A percentile compares a stretch with the other conserved stretches of the same genome.
Evolutionary conservation across 2,329 filamentous ascomycete species (phyloP).

Genomic region (Beauveria pseudobassiana): DNA sequence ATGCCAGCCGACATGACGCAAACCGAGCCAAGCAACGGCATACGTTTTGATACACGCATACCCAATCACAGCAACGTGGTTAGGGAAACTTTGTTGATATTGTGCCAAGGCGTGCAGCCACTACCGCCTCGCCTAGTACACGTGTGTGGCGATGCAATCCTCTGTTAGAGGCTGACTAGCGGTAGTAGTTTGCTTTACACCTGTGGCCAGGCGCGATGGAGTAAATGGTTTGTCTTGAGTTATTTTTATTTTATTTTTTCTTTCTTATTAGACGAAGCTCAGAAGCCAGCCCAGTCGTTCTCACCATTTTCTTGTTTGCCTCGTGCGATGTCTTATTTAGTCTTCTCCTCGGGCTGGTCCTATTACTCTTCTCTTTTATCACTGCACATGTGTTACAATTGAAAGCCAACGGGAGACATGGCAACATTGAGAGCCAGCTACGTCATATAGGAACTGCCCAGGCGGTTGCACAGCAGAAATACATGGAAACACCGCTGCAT

Average conservation of each 20-base stretch:
- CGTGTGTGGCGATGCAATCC: background rate
- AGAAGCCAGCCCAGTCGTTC: conserved; percentile 2
- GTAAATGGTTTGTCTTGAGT: background rate
- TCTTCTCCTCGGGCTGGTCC: background rate
- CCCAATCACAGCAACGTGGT: background rate
- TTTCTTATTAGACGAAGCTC: background rate
- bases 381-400: conserved; percentile 1
- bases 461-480: background rate
- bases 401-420: background rate
- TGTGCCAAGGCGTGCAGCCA: background rate
- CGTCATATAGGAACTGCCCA: background rate
- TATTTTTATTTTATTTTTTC: background rate
- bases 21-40: background rate
- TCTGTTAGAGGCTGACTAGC: background rate
- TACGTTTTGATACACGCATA: conserved; percentile 5
- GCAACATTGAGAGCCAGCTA: background rate
- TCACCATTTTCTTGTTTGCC: background rate
- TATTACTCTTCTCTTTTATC: background rate
- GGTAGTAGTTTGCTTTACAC: background rate
- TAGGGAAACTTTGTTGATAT: background rate
- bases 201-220: conserved; percentile 6
- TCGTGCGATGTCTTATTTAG: background rate
- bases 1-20: background rate
- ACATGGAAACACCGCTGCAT: background rate
- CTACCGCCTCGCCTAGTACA: background rate